Evolutionary conservation across 345 rosid species (phyloP).

Genomic region (Eucalyptus curtisii): DNA sequence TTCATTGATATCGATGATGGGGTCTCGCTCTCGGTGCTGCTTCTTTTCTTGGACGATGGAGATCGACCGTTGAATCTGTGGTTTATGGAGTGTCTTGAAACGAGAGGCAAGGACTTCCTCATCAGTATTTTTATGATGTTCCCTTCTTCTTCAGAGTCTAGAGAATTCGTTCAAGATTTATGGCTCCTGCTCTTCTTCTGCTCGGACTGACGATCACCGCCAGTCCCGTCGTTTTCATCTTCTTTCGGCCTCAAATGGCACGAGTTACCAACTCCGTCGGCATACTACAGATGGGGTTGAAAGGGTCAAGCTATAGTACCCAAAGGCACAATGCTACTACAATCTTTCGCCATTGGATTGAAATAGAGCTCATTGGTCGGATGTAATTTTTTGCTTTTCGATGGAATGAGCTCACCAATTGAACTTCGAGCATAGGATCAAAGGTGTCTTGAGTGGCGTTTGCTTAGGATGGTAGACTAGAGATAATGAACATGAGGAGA

Average conservation of each 20-base stretch:
- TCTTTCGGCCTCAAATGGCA: neutral
- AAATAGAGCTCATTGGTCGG: neutral
- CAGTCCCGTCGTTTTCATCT: neutral
- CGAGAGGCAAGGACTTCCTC: neutral
- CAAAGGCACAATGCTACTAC: neutral
- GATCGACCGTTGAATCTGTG: neutral
- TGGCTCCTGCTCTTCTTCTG: neutral
- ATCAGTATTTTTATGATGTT: neutral
- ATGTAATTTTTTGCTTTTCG: neutral
- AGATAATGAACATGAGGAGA: neutral
- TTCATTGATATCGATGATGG: neutral
- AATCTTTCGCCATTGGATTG: neutral
- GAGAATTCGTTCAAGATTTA: neutral
- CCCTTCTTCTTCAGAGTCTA: neutral
- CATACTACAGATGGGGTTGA: neutral
- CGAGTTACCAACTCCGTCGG: neutral
- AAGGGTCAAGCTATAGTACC: neutral
- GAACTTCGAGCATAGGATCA: neutral
- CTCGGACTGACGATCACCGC: neutral
- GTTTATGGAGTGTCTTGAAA: neutral
- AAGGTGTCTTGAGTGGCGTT: neutral
- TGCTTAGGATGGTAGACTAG: neutral
- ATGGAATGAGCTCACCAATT: neutral
- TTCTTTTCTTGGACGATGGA: neutral
- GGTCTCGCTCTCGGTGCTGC: neutral